Evolutionary conservation across 495 filamentous ascomycete species (phyloP).

Genomic region (Neurospora terricola): DNA sequence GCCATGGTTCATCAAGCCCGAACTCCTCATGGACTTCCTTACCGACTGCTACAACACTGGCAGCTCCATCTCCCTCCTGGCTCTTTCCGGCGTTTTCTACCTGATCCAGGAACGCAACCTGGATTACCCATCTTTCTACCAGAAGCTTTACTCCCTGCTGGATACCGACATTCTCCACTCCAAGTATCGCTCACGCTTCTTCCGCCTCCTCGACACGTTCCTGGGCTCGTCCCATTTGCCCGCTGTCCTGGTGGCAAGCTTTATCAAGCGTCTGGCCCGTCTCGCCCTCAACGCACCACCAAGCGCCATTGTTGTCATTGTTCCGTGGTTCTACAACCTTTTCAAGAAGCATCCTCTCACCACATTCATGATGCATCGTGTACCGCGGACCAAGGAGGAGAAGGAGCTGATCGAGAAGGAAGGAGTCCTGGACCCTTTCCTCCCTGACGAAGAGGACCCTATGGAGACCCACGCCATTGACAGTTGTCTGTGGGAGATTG

Average conservation of each 20-base stretch:
- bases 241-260: slow-evolving; percentile 80
- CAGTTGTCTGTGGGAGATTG: slow-evolving; percentile 90
- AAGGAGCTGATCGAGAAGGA: slow-evolving; percentile 48
- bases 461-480: slow-evolving; percentile 80
- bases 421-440: slow-evolving; percentile 74
- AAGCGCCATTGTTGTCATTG: slow-evolving; percentile 71
- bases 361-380: slow-evolving; percentile 91
- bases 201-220: slow-evolving; percentile 87
- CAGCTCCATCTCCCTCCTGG: slow-evolving; percentile 75
- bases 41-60: slow-evolving; percentile 84
- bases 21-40: slow-evolving; percentile 94
- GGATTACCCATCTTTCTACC: slow-evolving; percentile 92
- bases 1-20: slow-evolving; percentile 77
- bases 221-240: slow-evolving; percentile 89
- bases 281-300: slow-evolving; percentile 79
- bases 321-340: slow-evolving; percentile 93
- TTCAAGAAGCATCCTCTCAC: slow-evolving; percentile 82
- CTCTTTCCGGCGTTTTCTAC: slow-evolving; percentile 89
- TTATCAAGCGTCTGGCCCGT: slow-evolving; percentile 84
- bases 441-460: slow-evolving; percentile 65
- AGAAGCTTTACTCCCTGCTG: slow-evolving; percentile 84
- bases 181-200: slow-evolving; percentile 85
- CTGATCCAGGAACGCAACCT: slow-evolving; percentile 88
- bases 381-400: slow-evolving; percentile 45
- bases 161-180: slow-evolving; percentile 81